phyloP scores from a whole-genome alignment of 202 grass and related monocot genomes.

The Carex sylvatica region DNA sequence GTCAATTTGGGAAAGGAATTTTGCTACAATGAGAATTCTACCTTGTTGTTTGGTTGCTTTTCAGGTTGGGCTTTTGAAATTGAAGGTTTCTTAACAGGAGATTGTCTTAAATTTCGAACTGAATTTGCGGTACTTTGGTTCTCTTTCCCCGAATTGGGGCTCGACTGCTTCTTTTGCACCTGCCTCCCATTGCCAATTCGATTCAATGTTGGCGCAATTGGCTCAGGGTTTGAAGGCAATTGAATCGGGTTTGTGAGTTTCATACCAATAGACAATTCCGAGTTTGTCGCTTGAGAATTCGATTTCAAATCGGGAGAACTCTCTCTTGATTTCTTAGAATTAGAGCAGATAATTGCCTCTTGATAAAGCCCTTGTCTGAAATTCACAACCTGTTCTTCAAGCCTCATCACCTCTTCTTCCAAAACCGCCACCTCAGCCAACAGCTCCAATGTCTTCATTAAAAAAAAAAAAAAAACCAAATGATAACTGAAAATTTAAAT shows the following conservation, averaged over 20 bases:
- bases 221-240: constrained; percentile 29
- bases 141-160: constrained; percentile 53
- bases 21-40: not conserved
- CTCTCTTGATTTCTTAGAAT: constrained; percentile 39
- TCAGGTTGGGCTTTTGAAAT: constrained; percentile 36
- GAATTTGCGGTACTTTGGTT: constrained; percentile 53
- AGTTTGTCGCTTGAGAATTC: constrained; percentile 23
- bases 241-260: not conserved
- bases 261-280: not conserved
- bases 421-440: constrained; percentile 94
- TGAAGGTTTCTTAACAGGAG: constrained; percentile 43
- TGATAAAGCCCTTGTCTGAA: constrained; percentile 94
- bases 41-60: constrained; percentile 44
- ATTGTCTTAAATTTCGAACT: constrained; percentile 39
- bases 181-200: constrained; percentile 28
- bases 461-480: constrained; percentile 10
- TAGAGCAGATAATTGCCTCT: constrained; percentile 75
- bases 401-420: constrained; percentile 87
- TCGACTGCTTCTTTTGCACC: constrained; percentile 32
- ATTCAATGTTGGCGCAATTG: constrained; percentile 30
- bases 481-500: constrained; percentile 27
- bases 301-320: constrained; percentile 32
- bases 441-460: constrained; percentile 70
- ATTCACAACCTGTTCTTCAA: constrained; percentile 97
- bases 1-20: not conserved